Conservation (phyloP, 2,329 filamentous ascomycete species). For the Paraphoma sp. region DNA sequence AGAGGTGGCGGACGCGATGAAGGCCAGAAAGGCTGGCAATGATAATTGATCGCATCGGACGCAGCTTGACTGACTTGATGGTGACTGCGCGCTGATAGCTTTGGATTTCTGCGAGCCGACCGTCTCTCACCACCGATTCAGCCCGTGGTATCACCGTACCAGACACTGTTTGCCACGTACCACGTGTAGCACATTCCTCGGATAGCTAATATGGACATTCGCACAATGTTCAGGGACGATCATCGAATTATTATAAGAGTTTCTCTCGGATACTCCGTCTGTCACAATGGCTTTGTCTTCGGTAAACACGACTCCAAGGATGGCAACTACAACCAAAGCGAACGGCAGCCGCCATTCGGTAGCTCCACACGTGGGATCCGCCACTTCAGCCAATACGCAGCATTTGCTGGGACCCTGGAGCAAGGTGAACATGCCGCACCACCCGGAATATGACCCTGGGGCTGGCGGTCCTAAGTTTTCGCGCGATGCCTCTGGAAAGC, state of each 20-base stretch:
- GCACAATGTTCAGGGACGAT: not conserved
- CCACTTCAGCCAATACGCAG: not conserved
- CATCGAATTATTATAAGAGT: not conserved
- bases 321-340: not conserved
- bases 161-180: not conserved
- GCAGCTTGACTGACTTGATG: not conserved
- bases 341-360: not conserved
- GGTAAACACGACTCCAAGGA: not conserved
- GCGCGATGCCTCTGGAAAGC: not conserved
- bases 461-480: not conserved
- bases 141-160: not conserved
- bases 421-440: not conserved
- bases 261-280: not conserved
- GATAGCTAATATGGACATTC: not conserved
- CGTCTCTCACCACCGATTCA: not conserved
- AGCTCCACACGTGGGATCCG: not conserved
- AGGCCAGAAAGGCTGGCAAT: constrained; percentile 58
- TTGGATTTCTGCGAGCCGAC: not conserved
- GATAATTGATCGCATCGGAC: constrained; percentile 12
- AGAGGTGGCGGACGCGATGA: constrained; percentile 66
- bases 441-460: not conserved
- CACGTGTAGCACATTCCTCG: not conserved
- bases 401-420: not conserved
- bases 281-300: not conserved
- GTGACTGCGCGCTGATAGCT: no score